Conservation (phyloP, 106 monocot genomes). For the Gastrodia elata region DNA sequence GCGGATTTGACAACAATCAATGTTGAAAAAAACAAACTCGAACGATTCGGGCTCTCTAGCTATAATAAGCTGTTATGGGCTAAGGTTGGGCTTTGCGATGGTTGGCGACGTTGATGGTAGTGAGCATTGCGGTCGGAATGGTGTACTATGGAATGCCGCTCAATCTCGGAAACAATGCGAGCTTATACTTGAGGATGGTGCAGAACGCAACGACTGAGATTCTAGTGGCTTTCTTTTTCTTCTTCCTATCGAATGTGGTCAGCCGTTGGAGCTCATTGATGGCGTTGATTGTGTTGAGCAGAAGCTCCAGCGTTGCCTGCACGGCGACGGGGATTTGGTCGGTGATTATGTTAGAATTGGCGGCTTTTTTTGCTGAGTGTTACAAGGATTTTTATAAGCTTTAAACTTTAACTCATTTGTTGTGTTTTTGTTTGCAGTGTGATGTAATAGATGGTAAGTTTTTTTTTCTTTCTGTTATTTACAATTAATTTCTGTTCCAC, state of each 20-base stretch:
- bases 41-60: too few species aligned
- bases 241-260: conserved; percentile 8
- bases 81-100: conserved; percentile 17
- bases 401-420: too few species aligned
- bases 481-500: too few species aligned
- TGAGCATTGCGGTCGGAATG: conserved; percentile 12
- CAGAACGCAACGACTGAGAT: conserved; percentile 14
- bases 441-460: too few species aligned
- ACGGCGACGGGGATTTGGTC: not conserved
- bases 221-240: conserved; percentile 5
- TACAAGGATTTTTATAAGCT: too few species aligned
- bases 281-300: conserved; percentile 7
- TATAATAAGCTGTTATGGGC: too few species aligned
- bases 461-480: too few species aligned
- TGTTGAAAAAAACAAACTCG: too few species aligned
- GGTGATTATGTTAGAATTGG: conserved; percentile 1
- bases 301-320: conserved; percentile 14
- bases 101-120: not conserved
- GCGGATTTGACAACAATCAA: too few species aligned
- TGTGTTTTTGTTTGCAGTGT: too few species aligned
- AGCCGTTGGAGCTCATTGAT: conserved; percentile 17
- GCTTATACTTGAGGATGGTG: conserved; percentile 10
- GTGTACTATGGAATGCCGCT: conserved; percentile 19
- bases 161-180: conserved; percentile 6
- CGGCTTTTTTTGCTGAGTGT: too few species aligned